These are phyloP conservation scores for Pseudofabraea citricarpa DNA, from an alignment of 2,329 filamentous ascomycete species.

Conservation along the genomic window DNA sequence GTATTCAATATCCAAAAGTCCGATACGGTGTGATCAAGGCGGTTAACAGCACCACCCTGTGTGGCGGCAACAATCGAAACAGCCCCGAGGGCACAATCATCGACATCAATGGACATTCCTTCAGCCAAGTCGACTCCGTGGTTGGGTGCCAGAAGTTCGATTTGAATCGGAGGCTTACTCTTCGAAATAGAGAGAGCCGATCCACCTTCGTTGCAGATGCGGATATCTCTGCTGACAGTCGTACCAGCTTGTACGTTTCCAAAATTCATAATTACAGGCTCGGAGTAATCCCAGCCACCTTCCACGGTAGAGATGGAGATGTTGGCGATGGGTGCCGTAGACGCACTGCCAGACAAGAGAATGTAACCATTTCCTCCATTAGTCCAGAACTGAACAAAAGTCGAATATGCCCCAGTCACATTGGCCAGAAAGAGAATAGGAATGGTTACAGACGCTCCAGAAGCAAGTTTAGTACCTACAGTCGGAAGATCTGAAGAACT, in stretches of 20 bases:
- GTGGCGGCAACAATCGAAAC: constrained; percentile 28
- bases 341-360: constrained; percentile 29
- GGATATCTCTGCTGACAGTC: constrained; percentile 25
- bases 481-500: constrained; percentile 26
- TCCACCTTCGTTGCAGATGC: constrained; percentile 33
- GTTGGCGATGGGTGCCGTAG: constrained; percentile 29
- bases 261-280: constrained; percentile 25
- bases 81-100: constrained; percentile 25
- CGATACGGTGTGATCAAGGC: constrained; percentile 23
- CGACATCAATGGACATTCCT: constrained; percentile 28
- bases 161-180: constrained; percentile 30
- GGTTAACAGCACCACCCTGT: constrained; percentile 26
- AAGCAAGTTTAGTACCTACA: constrained; percentile 24
- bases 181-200: constrained; percentile 32
- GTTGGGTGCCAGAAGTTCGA: constrained; percentile 29
- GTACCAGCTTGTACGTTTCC: constrained; percentile 28
- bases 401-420: constrained; percentile 28
- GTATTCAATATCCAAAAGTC: constrained; percentile 36
- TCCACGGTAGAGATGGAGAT: constrained; percentile 30
- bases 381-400: constrained; percentile 31
- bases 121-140: constrained; percentile 29
- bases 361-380: constrained; percentile 30
- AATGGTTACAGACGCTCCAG: constrained; percentile 27
- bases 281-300: constrained; percentile 28
- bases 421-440: constrained; percentile 30